Evolutionary conservation across 164 flowering plant species (phyloP).

Genomic region (Hamamelis virginiana): DNA sequence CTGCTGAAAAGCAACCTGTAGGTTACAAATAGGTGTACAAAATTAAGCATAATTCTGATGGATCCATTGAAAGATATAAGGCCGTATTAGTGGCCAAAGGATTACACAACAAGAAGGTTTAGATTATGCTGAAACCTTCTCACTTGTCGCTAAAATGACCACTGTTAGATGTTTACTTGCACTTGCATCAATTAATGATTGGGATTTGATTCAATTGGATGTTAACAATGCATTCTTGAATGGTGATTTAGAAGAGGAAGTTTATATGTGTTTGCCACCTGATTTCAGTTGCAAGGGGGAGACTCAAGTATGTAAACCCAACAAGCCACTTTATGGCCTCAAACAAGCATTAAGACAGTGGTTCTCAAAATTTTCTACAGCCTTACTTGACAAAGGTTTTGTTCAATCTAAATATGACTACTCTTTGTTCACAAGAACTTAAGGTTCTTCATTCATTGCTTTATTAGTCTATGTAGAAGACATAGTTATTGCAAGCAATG

Average conservation of each 20-base stretch:
- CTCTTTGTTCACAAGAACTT: not conserved
- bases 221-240: not conserved
- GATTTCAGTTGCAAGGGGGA: not conserved
- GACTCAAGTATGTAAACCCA: not conserved
- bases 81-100: not conserved
- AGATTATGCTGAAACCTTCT: no score
- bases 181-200: not conserved
- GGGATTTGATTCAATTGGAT: constrained; percentile 3
- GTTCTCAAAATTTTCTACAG: not conserved
- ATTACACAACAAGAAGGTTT: not conserved
- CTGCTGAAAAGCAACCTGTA: no score
- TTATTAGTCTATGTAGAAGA: not conserved
- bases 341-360: not conserved
- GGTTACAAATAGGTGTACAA: no score
- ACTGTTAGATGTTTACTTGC: not conserved
- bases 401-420: not conserved
- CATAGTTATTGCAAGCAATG: not conserved
- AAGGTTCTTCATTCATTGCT: not conserved
- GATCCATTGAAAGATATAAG: not conserved
- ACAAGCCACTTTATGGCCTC: not conserved
- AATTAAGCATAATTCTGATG: no score
- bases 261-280: not conserved
- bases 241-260: not conserved
- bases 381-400: not conserved
- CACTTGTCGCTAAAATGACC: constrained; percentile 4